Evolutionary conservation across 1,284 basidiomycete genomes (phyloP).

Genomic region (Apiotrichum siamense): DNA sequence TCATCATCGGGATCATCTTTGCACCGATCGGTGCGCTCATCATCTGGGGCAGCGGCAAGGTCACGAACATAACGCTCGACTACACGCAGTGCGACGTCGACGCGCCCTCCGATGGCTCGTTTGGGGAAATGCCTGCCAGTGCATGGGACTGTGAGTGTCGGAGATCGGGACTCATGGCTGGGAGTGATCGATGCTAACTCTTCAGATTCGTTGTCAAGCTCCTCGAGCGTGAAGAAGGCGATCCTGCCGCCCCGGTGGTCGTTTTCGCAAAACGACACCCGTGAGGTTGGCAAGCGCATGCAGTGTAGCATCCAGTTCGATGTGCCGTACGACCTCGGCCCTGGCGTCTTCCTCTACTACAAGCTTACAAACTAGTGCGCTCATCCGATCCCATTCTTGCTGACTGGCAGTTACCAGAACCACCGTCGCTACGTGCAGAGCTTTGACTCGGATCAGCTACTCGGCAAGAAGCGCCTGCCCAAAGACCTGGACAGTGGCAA

Average conservation of each 20-base stretch:
- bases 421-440: constrained; percentile 97
- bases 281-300: constrained; percentile 51
- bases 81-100: constrained; percentile 82
- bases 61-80: constrained; percentile 90
- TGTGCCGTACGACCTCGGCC: constrained; percentile 68
- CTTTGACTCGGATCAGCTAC: constrained; percentile 75
- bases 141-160: constrained; percentile 63
- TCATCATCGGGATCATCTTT: constrained; percentile 89
- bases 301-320: constrained; percentile 75
- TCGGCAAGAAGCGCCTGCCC: constrained; percentile 55
- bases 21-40: constrained; percentile 92
- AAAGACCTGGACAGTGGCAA: constrained; percentile 62
- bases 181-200: neutral
- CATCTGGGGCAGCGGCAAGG: constrained; percentile 78
- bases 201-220: constrained; percentile 34
- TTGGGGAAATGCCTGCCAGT: constrained; percentile 57
- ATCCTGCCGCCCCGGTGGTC: constrained; percentile 60
- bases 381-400: neutral
- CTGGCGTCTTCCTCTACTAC: constrained; percentile 90
- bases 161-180: too few relatives aligned
- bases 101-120: constrained; percentile 53
- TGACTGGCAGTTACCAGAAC: constrained; percentile 69
- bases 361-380: constrained; percentile 76
- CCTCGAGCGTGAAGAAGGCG: constrained; percentile 55
- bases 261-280: constrained; percentile 52